These are phyloP conservation scores for Pterocarpus macrocarpus DNA, from an alignment of 306 rosid species.

Conservation along the genomic window DNA sequence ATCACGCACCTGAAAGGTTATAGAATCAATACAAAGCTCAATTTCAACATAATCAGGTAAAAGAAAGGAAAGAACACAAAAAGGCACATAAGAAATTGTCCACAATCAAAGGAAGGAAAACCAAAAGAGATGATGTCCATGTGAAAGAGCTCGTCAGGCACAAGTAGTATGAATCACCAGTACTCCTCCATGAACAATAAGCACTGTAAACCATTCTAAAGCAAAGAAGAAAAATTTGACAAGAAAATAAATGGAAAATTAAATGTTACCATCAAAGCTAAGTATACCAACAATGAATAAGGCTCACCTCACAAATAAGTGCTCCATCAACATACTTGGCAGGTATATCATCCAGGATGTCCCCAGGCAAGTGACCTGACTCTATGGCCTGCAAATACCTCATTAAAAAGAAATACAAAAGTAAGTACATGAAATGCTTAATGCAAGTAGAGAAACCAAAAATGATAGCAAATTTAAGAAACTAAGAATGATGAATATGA, in stretches of 20 bases:
- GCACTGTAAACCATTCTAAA: slow-evolving; percentile 26
- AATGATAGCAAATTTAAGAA: background rate
- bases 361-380: slow-evolving; percentile 96
- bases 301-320: slow-evolving; percentile 88
- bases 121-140: background rate
- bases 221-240: slow-evolving; percentile 18
- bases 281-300: slow-evolving; percentile 42
- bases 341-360: slow-evolving; percentile 90
- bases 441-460: slow-evolving; percentile 29
- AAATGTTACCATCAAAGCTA: slow-evolving; percentile 26
- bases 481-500: slow-evolving; percentile 29
- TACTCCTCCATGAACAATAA: slow-evolving; percentile 9
- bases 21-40: slow-evolving; percentile 42
- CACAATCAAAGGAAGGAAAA: background rate
- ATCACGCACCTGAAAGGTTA: slow-evolving; percentile 77
- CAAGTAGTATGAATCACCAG: slow-evolving; percentile 23
- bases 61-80: slow-evolving; percentile 23
- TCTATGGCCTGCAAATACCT: slow-evolving; percentile 86
- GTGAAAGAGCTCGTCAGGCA: slow-evolving; percentile 27
- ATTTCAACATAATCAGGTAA: slow-evolving; percentile 12
- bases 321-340: slow-evolving; percentile 91
- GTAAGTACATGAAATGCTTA: slow-evolving; percentile 34
- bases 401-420: slow-evolving; percentile 37
- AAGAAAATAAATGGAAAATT: slow-evolving; percentile 29
- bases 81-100: slow-evolving; percentile 18